phyloP scores from a whole-genome alignment of 1,284 basidiomycete genomes.

The Gomphus bonarii region DNA sequence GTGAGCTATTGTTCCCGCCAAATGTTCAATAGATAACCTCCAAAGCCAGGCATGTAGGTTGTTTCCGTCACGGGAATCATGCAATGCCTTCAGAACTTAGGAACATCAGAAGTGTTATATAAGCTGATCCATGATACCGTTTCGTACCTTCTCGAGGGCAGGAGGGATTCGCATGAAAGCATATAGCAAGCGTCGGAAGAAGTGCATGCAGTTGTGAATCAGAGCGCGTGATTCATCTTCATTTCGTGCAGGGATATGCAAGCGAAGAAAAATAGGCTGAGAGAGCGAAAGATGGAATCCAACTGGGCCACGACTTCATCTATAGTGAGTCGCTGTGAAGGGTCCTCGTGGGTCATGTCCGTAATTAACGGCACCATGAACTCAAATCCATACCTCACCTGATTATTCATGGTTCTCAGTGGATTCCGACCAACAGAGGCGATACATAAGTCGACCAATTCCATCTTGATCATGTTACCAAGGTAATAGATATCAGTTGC shows the following conservation, averaged over 20 bases:
- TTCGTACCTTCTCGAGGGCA: conserved; percentile 13
- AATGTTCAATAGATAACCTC: too few species aligned
- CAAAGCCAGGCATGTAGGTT: too few species aligned
- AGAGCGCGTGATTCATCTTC: too few species aligned
- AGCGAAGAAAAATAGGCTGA: conserved; percentile 13
- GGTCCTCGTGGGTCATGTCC: conserved; percentile 21
- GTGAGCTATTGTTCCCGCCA: too few species aligned
- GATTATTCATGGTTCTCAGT: background rate
- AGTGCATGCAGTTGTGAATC: conserved; percentile 15
- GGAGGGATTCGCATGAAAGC: background rate
- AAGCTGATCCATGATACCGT: conserved; percentile 3
- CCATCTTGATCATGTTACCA: too few species aligned
- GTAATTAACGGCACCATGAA: conserved; percentile 13
- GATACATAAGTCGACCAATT: too few species aligned
- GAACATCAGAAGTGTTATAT: too few species aligned
- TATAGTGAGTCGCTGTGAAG: conserved; percentile 21
- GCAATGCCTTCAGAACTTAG: too few species aligned
- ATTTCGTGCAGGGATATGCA: too few species aligned
- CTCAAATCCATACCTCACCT: background rate
- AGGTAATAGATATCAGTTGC: too few species aligned
- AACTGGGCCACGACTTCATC: conserved; percentile 20
- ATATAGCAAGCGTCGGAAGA: background rate
- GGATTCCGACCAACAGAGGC: conserved; percentile 16
- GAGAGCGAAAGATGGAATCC: conserved; percentile 14
- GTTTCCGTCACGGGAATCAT: too few species aligned